Base-by-base conservation (phyloP, 768 basidiomycete species). In the Rhizopogon vesiculosus region DNA sequence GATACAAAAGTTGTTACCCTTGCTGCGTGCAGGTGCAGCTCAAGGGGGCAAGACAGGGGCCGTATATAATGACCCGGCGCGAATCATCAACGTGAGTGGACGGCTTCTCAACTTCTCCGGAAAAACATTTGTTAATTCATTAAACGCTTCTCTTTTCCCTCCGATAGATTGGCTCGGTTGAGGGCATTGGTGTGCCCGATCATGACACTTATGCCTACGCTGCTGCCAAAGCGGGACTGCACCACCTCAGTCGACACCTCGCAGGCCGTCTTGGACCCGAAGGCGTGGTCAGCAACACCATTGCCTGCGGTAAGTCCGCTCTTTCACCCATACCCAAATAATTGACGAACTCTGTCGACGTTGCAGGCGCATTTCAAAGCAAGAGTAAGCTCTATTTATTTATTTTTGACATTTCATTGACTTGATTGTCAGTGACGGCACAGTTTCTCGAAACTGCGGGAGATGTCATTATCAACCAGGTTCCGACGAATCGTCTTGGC, bases 151-250 rank as follows among this genome's bases (percentile, higher is more conserved):
- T 33, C 33, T 38, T 13, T 38, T 38, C 13, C 33, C 29, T 29
- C 25, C 25, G 35, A 40, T 10, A 86, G 83, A 86, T 81, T 60
- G 86, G 79, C 35, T 85, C 81, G 15, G 77, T 87, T 39, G 86
- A 87, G 62, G 85, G 80, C 9, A 60, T 78, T 3, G 61, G 63
- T 18, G 77, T 84, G 4, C 82, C 83, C 2, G 68, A 72, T 22
- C 75, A 80, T 55, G 83, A 87, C 59, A 86, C 85, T 2, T 86
- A 83, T 58, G 82, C 84, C 0, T 86, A 87, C 62, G 78, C 82
- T 33, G 78, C 83, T 3, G 80, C 80, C n/a, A 88, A 88, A 64
- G 83, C 80, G 5, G 82, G 74, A 3, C 66, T 84, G 51, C 80
- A 82, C 63, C 85, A 86, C 53, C 67, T 85, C 29, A 82, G 81